These are phyloP conservation scores for Podila minutissima DNA, from an alignment of 192 early-diverging fungal species.

Conservation along the genomic window DNA sequence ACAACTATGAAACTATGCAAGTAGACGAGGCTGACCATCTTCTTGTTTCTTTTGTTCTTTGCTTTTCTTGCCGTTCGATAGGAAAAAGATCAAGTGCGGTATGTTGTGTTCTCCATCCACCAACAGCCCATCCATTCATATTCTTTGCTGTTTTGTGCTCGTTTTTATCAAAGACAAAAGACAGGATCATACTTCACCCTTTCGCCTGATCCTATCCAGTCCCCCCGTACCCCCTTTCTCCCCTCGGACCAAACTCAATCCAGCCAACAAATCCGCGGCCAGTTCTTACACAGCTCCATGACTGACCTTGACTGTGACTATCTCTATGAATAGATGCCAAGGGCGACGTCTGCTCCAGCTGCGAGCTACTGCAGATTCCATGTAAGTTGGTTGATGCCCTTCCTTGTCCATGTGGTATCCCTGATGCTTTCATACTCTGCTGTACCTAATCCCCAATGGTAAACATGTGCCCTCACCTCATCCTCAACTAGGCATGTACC, in stretches of 20 bases:
- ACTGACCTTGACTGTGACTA: not conserved
- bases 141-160: not conserved
- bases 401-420: not conserved
- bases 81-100: constrained; percentile 53
- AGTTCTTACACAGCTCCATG: too few relatives aligned
- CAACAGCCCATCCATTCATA: not conserved
- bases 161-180: not conserved
- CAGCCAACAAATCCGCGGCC: too few relatives aligned
- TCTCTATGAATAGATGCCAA: constrained; percentile 32
- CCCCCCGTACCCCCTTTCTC: too few relatives aligned
- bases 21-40: not conserved
- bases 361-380: constrained; percentile 32
- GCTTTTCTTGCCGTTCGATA: not conserved
- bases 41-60: not conserved
- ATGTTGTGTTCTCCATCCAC: constrained; percentile 3
- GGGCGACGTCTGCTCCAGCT: constrained; percentile 43
- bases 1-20: not conserved
- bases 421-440: not conserved
- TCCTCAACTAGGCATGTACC: constrained; percentile 18
- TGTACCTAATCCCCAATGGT: not conserved
- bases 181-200: not conserved
- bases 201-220: not conserved
- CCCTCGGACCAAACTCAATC: too few relatives aligned
- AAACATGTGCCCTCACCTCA: not conserved
- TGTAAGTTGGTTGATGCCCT: constrained; percentile 13